Percentiles rank a stretch among this genome's conserved stretches.
These are phyloP conservation scores for Colletotrichum karsti DNA, from an alignment of 2,329 filamentous ascomycete genomes.

Conservation along the genomic window DNA sequence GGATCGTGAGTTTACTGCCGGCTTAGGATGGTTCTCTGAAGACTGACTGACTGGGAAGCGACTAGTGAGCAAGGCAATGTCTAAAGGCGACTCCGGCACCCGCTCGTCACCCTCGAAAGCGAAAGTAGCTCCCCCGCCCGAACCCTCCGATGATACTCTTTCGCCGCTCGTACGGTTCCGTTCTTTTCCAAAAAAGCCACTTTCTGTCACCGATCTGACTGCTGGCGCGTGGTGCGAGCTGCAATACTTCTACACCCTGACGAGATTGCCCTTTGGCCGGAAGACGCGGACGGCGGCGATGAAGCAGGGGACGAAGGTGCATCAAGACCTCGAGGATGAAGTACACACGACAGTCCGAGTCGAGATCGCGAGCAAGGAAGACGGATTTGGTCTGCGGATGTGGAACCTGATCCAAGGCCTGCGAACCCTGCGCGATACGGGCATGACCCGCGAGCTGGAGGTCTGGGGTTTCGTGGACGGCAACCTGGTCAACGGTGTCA, in stretches of 20 bases:
- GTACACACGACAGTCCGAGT: constrained; percentile 82
- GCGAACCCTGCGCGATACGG: constrained; percentile 74
- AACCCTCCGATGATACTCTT: constrained; percentile 41
- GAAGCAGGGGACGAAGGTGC: constrained; percentile 81
- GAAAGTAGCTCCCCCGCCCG: constrained; percentile 24
- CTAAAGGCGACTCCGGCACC: constrained; percentile 30
- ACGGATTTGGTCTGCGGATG: constrained; percentile 81
- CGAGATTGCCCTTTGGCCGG: constrained; percentile 73
- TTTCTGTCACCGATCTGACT: constrained; percentile 89
- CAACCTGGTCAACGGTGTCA: constrained; percentile 86
- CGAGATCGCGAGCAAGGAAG: constrained; percentile 78
- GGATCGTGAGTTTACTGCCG: constrained; percentile 55
- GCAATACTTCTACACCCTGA: constrained; percentile 90
- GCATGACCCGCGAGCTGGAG: constrained; percentile 79
- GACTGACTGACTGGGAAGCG: constrained; percentile 72
- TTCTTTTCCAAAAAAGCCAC: constrained; percentile 76
- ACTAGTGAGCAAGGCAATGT: constrained; percentile 64
- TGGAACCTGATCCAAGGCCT: constrained; percentile 94
- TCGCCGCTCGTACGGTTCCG: constrained; percentile 82
- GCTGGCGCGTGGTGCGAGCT: constrained; percentile 96
- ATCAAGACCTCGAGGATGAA: constrained; percentile 85
- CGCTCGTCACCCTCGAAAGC: constrained; percentile 21
- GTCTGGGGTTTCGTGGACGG: constrained; percentile 88
- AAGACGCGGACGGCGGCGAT: constrained; percentile 83
- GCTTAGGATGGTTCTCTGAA: constrained; percentile 11